Evolutionary conservation across 2,329 filamentous ascomycete genomes (phyloP), one percentile per base, ranked within the genome.

Genomic region (Ambrosiella cleistominuta): DNA sequence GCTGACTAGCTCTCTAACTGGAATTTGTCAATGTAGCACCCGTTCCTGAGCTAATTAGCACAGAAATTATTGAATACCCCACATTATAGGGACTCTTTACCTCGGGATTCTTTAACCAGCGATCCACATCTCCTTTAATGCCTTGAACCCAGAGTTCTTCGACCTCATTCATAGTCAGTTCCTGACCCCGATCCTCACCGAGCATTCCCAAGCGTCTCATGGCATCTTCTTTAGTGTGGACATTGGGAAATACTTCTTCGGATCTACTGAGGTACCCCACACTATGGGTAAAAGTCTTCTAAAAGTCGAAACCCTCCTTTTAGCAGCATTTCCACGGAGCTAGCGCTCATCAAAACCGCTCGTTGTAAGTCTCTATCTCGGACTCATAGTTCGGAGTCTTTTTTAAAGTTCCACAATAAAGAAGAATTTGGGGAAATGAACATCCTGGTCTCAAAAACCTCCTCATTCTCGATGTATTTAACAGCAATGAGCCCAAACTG

Each of bases 321-420:
- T 13, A 61, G 60, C 36, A 72, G 60, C 49, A 71, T 70, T 0
- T 59, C 50, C 7, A 69, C 63, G 5, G 67, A 65, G 36, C 58
- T 62, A 42, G 65, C 63, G 0, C 67, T 67, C 15, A 70, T 42
- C 1, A 57, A 61, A 7, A 70, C 56, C 11, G 5, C 40, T 5
- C 27, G 27, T 27, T 27, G 27, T 27, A 27, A 27, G 4, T 27
- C 27, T 27, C n/a, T 8, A 11, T 42, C 40, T n/a, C 40, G 2
- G 11, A n/a, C 40, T n/a, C 11, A 3, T n/a, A 2, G 11, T 7
- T 42, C n/a, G 9, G 7, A n/a, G 44, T n/a, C 44, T 1, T 47
- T n/a, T n/a, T 11, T n/a, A 42, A 12, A 42, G 2, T 42, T 11
- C 6, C 11, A 42, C 6, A 42, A n/a, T 42, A n/a, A 12, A 12